Conservation (phyloP, 306 rosid species). For the Comarum palustre region DNA sequence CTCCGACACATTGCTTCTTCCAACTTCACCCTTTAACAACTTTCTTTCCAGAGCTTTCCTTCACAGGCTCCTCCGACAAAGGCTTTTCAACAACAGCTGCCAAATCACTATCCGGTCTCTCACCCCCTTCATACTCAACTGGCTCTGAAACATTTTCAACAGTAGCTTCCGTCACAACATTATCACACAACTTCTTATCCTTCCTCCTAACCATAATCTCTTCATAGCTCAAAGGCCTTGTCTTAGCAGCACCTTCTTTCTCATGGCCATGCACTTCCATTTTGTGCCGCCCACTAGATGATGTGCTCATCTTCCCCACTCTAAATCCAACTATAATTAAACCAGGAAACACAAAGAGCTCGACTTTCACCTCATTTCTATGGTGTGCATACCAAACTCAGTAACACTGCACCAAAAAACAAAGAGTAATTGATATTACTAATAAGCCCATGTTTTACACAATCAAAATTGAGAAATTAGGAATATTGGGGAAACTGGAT, state of each 20-base stretch:
- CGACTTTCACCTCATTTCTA: not conserved
- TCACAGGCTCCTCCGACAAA: slow-evolving; percentile 33
- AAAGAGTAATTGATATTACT: slow-evolving; percentile 6
- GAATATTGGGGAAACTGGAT: too few relatives aligned
- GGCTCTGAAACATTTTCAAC: slow-evolving; percentile 37
- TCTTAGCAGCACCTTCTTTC: slow-evolving; percentile 82
- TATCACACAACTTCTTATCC: slow-evolving; percentile 48
- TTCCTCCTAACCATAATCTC: slow-evolving; percentile 77
- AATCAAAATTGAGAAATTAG: too few relatives aligned
- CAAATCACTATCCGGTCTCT: slow-evolving; percentile 29
- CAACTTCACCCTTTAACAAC: slow-evolving; percentile 40
- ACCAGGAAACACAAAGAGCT: slow-evolving; percentile 9
- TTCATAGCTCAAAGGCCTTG: slow-evolving; percentile 79
- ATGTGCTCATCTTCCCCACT: slow-evolving; percentile 53
- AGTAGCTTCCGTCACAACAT: slow-evolving; percentile 35
- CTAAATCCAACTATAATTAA: slow-evolving; percentile 12
- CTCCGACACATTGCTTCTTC: slow-evolving; percentile 29
- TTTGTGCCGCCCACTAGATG: slow-evolving; percentile 40
- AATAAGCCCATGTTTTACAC: too few relatives aligned
- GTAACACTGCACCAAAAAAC: slow-evolving; percentile 21
- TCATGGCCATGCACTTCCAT: slow-evolving; percentile 33
- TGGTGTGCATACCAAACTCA: not conserved
- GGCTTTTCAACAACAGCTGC: slow-evolving; percentile 36
- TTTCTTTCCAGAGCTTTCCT: slow-evolving; percentile 50
- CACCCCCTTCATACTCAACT: slow-evolving; percentile 36